Evolutionary conservation across 768 basidiomycete genomes (phyloP), one percentile per base, ranked within the genome.

Genomic region (Amanita rubescens): DNA sequence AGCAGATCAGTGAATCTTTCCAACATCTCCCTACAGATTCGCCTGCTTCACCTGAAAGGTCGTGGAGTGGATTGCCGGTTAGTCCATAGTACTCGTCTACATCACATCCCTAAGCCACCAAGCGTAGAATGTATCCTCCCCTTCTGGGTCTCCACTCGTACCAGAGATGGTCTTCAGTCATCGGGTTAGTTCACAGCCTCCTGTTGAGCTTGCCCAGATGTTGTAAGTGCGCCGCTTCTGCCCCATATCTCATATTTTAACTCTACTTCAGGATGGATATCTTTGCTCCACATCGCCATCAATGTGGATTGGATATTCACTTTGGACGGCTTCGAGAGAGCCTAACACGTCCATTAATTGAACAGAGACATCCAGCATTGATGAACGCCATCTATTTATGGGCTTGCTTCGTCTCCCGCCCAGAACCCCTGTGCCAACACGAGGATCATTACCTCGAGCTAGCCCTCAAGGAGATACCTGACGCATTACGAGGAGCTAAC

Each of bases 351-450:
- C 77, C 83, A 14, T 51, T 64, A 3, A 59, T 76, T 44, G 81
- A 87, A 54, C 86, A 85, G 52, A 81, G 82, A 17, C 89, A 91
- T 60, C 83, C 89, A 9, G 80, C 77, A 50, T 75, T 92, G 12
- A 80, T 90, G 75, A 87, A 90, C 62, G 77, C 87, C 56, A 84
- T 90, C 62, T 91, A 83, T 63, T 78, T 90, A 6, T 90, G 88
- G 84, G 84, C 87, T 2, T 90, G 87, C 65, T 87, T 85, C 63
- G 75, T 90, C 37, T 87, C 89, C 9, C 76, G 85, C 19, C 82
- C 87, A 8, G 84, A 81, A 37, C 75, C 80, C 5, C 72, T 90
- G 11, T 79, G 79, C 59, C 79, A 82, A 49, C 84, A 89, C 62
- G 87, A 91, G 67, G 75, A 79, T 14, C 79, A 82, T 57, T 91